These are phyloP conservation scores for Metarhizium guizhouense DNA, from an alignment of 2,329 filamentous ascomycete genomes.

Conservation along the genomic window DNA sequence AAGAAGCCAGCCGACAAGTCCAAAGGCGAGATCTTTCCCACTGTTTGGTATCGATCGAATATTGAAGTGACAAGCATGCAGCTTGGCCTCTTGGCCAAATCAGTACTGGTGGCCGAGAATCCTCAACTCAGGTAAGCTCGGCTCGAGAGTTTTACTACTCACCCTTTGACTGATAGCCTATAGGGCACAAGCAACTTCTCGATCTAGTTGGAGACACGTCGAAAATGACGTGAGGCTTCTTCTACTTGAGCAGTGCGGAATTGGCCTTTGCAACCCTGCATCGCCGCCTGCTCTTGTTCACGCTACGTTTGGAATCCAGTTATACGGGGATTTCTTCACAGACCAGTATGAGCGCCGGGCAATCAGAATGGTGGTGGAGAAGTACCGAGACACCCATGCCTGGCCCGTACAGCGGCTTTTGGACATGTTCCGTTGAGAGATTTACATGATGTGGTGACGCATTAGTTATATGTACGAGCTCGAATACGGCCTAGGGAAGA, in stretches of 20 bases:
- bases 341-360: slow-evolving; percentile 28
- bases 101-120: slow-evolving; percentile 30
- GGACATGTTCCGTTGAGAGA: slow-evolving; percentile 22
- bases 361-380: slow-evolving; percentile 31
- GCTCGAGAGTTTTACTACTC: not conserved
- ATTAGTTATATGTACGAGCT: not conserved
- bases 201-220: slow-evolving; percentile 23
- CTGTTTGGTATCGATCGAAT: slow-evolving; percentile 29
- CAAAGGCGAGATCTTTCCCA: slow-evolving; percentile 30
- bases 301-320: slow-evolving; percentile 29
- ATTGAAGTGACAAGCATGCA: slow-evolving; percentile 32
- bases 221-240: slow-evolving; percentile 29
- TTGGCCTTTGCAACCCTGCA: slow-evolving; percentile 27
- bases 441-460: not conserved
- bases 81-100: slow-evolving; percentile 29
- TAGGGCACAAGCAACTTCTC: slow-evolving; percentile 13
- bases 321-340: slow-evolving; percentile 33
- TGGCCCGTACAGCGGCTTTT: slow-evolving; percentile 29
- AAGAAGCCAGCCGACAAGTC: slow-evolving; percentile 24
- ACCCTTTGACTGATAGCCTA: not conserved
- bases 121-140: slow-evolving; percentile 23
- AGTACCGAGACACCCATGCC: slow-evolving; percentile 32
- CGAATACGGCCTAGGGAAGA: no score
- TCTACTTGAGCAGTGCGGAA: slow-evolving; percentile 30
- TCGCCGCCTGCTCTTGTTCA: slow-evolving; percentile 30